Percentiles rank a stretch among this genome's conserved stretches.
These are phyloP conservation scores for Parachaetomium inaequale DNA, from an alignment of 495 filamentous ascomycete genomes.

Conservation along the genomic window DNA sequence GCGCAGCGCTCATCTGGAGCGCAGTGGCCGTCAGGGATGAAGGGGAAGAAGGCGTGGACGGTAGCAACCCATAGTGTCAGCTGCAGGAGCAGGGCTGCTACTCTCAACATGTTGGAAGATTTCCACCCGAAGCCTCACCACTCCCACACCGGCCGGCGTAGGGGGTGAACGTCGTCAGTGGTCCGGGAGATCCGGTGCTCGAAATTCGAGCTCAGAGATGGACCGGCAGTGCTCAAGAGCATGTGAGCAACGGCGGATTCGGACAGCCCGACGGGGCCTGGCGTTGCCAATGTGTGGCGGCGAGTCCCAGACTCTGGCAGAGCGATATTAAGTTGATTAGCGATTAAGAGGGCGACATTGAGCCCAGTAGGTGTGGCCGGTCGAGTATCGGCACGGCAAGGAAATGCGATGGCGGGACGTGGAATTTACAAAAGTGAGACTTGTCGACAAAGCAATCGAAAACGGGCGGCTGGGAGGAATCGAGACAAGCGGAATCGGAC, in stretches of 20 bases:
- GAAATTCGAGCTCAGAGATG: constrained; percentile 7
- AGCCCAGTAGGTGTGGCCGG: constrained; percentile 8
- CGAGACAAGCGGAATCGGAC: constrained; percentile 3
- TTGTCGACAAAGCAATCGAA: constrained; percentile 4
- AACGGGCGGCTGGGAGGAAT: constrained; percentile 4
- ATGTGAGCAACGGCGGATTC: constrained; percentile 1
- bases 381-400: background rate
- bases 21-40: constrained; percentile 25
- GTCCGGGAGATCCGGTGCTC: background rate
- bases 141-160: constrained; percentile 26
- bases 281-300: constrained; percentile 18
- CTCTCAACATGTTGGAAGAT: constrained; percentile 39
- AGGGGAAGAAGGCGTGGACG: constrained; percentile 39
- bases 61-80: constrained; percentile 42
- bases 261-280: constrained; percentile 6
- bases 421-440: constrained; percentile 3
- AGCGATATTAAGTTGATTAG: constrained; percentile 35
- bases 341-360: constrained; percentile 39
- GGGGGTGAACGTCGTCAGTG: constrained; percentile 16
- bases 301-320: constrained; percentile 39
- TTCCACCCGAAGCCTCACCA: constrained; percentile 24
- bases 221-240: constrained; percentile 15
- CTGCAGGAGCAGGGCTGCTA: constrained; percentile 33
- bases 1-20: constrained; percentile 21
- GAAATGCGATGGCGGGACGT: background rate